phyloP scores from a whole-genome alignment of 2,329 filamentous ascomycete species.

The Aplosporella prunicola region DNA sequence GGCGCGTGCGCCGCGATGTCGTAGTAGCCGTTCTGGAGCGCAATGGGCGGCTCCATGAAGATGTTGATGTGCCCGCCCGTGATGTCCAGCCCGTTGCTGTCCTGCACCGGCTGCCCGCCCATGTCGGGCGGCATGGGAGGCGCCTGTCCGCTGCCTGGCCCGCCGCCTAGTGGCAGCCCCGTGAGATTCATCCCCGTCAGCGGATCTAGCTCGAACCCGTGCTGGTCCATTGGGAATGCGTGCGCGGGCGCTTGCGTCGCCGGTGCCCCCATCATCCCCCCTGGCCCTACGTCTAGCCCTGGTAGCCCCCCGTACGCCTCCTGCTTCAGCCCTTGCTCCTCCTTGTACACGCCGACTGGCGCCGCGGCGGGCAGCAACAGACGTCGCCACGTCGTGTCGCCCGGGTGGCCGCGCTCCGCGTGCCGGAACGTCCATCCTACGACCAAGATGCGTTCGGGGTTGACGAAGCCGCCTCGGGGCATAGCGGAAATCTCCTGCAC shows the following conservation, averaged over 20 bases:
- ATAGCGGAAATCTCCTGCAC: conserved; percentile 34
- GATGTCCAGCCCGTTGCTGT: conserved; percentile 33
- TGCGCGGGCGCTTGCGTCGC: too few species aligned
- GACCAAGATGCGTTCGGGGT: conserved; percentile 21
- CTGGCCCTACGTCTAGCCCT: too few species aligned
- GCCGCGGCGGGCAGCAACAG: conserved; percentile 17
- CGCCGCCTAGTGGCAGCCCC: background rate
- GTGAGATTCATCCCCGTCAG: conserved; percentile 9
- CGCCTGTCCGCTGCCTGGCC: background rate
- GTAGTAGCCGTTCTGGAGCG: conserved; percentile 14
- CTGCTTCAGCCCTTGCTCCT: conserved; percentile 4
- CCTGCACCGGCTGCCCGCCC: conserved; percentile 15
- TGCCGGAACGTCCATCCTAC: conserved; percentile 32
- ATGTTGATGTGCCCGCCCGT: conserved; percentile 31
- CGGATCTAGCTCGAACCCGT: conserved; percentile 17
- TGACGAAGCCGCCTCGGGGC: conserved; percentile 17
- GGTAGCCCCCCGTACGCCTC: too few species aligned
- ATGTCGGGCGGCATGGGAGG: conserved; percentile 6
- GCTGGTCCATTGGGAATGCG: too few species aligned
- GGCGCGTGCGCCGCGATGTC: conserved; percentile 3
- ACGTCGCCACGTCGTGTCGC: conserved; percentile 27
- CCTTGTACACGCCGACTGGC: background rate
- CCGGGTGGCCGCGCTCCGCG: conserved; percentile 19
- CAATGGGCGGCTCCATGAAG: conserved; percentile 27
- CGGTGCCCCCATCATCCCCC: too few species aligned